A percentile compares a stretch with the other conserved stretches of the same genome.
Evolutionary conservation across 345 rosid species (phyloP).

Genomic region (Lagerstroemia speciosa): DNA sequence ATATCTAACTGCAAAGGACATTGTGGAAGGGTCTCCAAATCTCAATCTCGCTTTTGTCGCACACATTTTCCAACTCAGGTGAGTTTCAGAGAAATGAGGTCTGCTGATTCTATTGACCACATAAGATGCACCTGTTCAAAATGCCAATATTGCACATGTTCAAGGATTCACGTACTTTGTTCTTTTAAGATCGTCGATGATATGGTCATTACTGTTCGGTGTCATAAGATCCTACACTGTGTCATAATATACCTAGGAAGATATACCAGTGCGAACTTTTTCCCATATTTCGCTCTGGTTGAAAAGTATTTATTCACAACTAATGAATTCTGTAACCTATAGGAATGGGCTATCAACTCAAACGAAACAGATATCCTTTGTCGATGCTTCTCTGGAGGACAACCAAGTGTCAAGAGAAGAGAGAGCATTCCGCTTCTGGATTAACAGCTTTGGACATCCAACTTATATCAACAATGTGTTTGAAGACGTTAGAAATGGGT

Average conservation of each 20-base stretch:
- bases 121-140: too few relatives aligned
- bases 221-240: too few relatives aligned
- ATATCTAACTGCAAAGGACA: slow-evolving; percentile 91
- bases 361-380: slow-evolving; percentile 75
- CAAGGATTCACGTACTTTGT: not conserved
- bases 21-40: slow-evolving; percentile 93
- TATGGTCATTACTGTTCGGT: not conserved
- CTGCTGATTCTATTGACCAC: too few relatives aligned
- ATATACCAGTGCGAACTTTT: too few relatives aligned
- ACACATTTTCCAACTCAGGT: slow-evolving; percentile 98
- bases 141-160: too few relatives aligned
- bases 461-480: slow-evolving; percentile 72
- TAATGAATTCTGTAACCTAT: slow-evolving; percentile 8
- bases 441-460: slow-evolving; percentile 83
- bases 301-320: not conserved
- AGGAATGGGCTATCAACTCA: slow-evolving; percentile 91
- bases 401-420: slow-evolving; percentile 89
- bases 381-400: slow-evolving; percentile 71
- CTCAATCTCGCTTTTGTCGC: slow-evolving; percentile 98
- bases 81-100: too few relatives aligned
- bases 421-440: slow-evolving; percentile 92
- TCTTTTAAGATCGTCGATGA: not conserved
- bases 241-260: too few relatives aligned
- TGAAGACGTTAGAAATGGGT: slow-evolving; percentile 99
- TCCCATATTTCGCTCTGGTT: not conserved